Evolutionary conservation across 2,329 filamentous ascomycete genomes (phyloP).

Genomic region (Rosellinia necatrix): DNA sequence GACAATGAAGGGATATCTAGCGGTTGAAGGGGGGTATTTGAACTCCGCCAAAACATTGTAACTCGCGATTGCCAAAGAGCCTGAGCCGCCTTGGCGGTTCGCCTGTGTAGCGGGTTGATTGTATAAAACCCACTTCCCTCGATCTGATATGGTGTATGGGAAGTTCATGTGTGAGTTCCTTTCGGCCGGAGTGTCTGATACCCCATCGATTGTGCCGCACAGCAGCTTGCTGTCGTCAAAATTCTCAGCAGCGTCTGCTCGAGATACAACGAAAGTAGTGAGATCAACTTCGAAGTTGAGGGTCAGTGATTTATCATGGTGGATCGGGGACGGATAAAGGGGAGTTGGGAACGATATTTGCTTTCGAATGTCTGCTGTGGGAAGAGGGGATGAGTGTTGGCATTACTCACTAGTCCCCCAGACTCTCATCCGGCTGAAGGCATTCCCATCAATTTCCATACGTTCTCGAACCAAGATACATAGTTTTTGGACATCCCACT

Average conservation of each 20-base stretch:
- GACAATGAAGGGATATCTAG: slow-evolving; percentile 50
- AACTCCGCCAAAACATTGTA: slow-evolving; percentile 61
- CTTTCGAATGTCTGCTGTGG: not conserved
- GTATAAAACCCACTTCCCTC: slow-evolving; percentile 31
- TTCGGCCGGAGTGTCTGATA: not conserved
- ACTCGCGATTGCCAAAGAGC: slow-evolving; percentile 47
- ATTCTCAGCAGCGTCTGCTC: slow-evolving; percentile 10
- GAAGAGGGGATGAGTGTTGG: not conserved
- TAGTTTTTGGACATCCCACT: slow-evolving; percentile 55
- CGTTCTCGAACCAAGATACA: slow-evolving; percentile 58
- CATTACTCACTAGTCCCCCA: slow-evolving; percentile 51
- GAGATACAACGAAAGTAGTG: slow-evolving; percentile 28
- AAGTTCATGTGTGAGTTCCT: slow-evolving; percentile 11
- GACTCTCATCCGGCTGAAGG: slow-evolving; percentile 56
- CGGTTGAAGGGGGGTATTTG: slow-evolving; percentile 48
- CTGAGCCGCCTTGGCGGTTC: slow-evolving; percentile 3
- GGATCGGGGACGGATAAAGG: not conserved
- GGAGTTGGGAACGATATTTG: not conserved
- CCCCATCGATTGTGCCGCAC: not conserved
- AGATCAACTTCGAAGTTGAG: slow-evolving; percentile 42
- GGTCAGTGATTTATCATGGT: not conserved
- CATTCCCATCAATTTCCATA: slow-evolving; percentile 36
- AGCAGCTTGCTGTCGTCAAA: slow-evolving; percentile 25
- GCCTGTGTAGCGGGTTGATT: not conserved
- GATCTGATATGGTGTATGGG: slow-evolving; percentile 30